Evolutionary conservation across 2,329 filamentous ascomycete genomes (phyloP), one percentile per base, ranked within the genome.

Genomic region (Penicillium griseofulvum): DNA sequence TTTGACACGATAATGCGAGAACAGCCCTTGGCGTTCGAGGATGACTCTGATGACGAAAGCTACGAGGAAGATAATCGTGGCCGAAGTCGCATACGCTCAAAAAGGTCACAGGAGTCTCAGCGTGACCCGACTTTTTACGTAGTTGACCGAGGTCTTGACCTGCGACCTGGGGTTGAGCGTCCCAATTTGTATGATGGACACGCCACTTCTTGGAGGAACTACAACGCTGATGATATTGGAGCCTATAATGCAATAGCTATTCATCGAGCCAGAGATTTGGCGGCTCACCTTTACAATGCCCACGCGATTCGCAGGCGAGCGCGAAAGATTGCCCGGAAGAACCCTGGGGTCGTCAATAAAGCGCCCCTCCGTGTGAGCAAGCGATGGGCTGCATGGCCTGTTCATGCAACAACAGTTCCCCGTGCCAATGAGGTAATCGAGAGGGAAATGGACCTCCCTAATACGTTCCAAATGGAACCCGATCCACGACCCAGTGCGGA

Each of bases 361-460:
- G 59, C 54, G 60, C 68, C 49, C 2, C 77, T 81, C 62, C 63
- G 72, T 16, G 79, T 82, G 1, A 65, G 83, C 0, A 83, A 81
- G 55, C 61, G 69, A 5, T 97, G 93, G 92, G 90, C 89, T 17
- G 89, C 91, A 0, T 97, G 93, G 93, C 93, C 93, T 5, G 71
- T 95, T 66, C 79, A 80, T 19, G 78, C 82, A 5, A 74, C 78
- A 8, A 74, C 81, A 26, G 85, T 94, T 8, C 89, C 89, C 1
- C 74, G 77, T 16, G 76, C 79, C 14, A 76, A 77, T 19, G 81
- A 89, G 57, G 48, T 70, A 77, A 49, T 78, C 76, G 61, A 76
- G 69, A 57, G 69, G 8, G 78, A 83, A 46, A 75, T 78, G 7
- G 74, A 82, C 50, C 81, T 83, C 29, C 68, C 64, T 12, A 84